These are phyloP conservation scores for Prunus padus DNA, from an alignment of 306 rosid genomes.

Conservation along the genomic window DNA sequence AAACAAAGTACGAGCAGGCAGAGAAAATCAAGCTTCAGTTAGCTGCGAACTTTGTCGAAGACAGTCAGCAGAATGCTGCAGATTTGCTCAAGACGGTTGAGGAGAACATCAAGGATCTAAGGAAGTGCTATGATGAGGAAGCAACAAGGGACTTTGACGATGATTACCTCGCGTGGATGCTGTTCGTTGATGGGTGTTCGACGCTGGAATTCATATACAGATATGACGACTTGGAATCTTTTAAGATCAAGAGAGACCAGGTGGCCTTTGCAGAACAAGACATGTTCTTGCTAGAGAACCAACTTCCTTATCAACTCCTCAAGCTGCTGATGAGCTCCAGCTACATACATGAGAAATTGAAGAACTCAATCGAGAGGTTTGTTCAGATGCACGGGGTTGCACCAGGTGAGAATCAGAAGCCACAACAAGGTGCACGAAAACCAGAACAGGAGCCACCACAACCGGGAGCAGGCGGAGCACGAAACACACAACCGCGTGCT, in stretches of 20 bases:
- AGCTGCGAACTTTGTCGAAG: not conserved
- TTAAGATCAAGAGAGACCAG: not conserved
- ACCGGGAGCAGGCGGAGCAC: not conserved
- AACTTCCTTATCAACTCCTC: conserved; percentile 18
- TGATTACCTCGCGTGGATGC: not conserved
- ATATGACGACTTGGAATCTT: rapidly evolving
- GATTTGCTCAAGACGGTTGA: not conserved
- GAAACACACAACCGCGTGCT: too few relatives aligned
- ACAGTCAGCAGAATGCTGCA: rapidly evolving
- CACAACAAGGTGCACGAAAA: too few relatives aligned
- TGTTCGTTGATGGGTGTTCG: conserved; percentile 9
- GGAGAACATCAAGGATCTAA: not conserved
- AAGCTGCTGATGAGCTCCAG: not conserved
- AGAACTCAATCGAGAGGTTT: rapidly evolving
- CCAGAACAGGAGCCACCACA: not conserved
- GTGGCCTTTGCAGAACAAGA: conserved; percentile 1
- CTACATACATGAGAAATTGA: too few relatives aligned
- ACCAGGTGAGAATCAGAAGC: not conserved
- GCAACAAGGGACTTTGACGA: not conserved
- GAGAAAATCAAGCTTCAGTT: not conserved
- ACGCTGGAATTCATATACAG: not conserved
- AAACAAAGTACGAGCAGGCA: not conserved
- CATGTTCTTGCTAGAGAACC: conserved; percentile 14
- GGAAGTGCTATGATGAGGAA: not conserved
- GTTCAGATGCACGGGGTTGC: not conserved